A percentile compares a stretch with the other conserved stretches of the same genome.
These are phyloP conservation scores for Boletus nobilissimus DNA, from an alignment of 1,284 basidiomycete genomes.

Conservation along the genomic window DNA sequence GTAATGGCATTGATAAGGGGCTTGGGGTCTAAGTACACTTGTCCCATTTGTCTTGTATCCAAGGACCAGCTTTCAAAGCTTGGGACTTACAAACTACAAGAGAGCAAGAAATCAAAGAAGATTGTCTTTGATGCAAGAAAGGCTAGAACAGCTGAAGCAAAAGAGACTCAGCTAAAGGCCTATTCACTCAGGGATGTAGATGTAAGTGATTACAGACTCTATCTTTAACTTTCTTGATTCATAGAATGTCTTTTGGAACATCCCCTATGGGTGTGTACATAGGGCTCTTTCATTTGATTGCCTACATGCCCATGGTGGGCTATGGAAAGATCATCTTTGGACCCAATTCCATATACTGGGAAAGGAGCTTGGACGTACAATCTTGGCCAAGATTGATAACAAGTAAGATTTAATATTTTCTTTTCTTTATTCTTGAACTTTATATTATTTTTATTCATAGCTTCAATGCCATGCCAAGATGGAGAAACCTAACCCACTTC, in stretches of 20 bases:
- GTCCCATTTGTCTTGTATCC: constrained; percentile 23
- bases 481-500: background rate
- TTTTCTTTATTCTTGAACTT: too few relatives aligned
- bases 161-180: too few relatives aligned
- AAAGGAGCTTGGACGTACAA: background rate
- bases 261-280: background rate
- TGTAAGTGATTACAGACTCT: background rate
- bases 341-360: background rate
- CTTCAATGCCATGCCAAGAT: background rate
- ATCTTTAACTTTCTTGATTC: too few relatives aligned
- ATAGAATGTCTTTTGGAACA: background rate
- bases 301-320: background rate
- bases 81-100: background rate
- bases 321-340: background rate
- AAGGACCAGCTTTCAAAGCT: constrained; percentile 12
- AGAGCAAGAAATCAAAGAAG: too few relatives aligned
- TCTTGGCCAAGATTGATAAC: background rate
- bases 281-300: too few relatives aligned
- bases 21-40: constrained; percentile 14
- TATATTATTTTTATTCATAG: background rate
- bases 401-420: background rate
- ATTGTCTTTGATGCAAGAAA: too few relatives aligned
- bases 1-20: constrained; percentile 23
- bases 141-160: too few relatives aligned
- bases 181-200: background rate